phyloP scores from a whole-genome alignment of 805 yeast genomes.

The Metschnikowia lachancei region DNA sequence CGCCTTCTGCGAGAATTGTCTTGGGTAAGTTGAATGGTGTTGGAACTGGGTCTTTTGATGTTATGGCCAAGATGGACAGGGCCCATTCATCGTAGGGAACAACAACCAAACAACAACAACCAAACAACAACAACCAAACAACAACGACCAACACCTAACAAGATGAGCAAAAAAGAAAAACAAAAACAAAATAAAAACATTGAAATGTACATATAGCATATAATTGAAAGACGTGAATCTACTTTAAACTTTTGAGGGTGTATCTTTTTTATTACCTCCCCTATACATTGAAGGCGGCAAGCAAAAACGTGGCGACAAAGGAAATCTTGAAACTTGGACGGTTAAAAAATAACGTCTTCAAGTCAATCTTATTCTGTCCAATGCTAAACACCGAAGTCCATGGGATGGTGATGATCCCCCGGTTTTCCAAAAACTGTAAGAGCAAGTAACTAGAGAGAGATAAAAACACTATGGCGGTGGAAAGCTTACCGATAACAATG shows the following conservation, averaged over 20 bases:
- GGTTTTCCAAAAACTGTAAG: constrained; percentile 53
- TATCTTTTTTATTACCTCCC: background rate
- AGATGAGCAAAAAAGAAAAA: too few species aligned
- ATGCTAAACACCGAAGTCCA: constrained; percentile 37
- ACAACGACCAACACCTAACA: too few species aligned
- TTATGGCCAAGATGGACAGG: constrained; percentile 44
- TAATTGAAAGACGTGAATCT: background rate
- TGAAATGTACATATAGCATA: constrained; percentile 1
- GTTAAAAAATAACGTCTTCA: constrained; percentile 51
- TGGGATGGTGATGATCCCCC: constrained; percentile 51
- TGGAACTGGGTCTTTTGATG: constrained; percentile 96
- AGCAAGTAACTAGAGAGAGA: constrained; percentile 42
- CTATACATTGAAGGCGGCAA: constrained; percentile 55
- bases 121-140: background rate
- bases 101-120: too few species aligned
- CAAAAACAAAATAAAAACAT: background rate
- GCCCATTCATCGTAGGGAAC: background rate
- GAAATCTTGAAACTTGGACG: constrained; percentile 61
- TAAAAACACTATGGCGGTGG: constrained; percentile 50
- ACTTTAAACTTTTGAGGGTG: background rate
- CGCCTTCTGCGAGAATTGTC: constrained; percentile 92
- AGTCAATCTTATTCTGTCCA: constrained; percentile 40
- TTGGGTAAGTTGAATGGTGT: constrained; percentile 86
- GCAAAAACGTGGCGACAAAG: constrained; percentile 51
- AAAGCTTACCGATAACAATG: constrained; percentile 57